Base-by-base conservation (phyloP, 106 monocot species). In the Narthecium ossifragum region DNA sequence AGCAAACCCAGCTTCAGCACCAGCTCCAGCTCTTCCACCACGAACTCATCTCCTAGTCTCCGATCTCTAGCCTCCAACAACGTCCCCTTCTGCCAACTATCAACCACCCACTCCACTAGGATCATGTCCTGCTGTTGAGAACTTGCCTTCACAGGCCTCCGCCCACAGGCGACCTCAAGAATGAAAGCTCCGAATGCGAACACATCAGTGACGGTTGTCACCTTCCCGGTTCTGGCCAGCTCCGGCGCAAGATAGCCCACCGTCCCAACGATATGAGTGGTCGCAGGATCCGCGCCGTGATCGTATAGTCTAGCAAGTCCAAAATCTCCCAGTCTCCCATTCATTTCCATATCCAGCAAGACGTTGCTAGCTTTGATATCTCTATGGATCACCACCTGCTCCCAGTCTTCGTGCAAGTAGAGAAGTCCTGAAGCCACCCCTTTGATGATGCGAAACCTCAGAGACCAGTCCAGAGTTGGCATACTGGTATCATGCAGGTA, bases 351-450 rank as follows among this genome's bases (percentile, higher is more conserved):
- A 13, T 70, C 62, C 3, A 70, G 41, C 31, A 70, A 48, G 9
- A 56, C 56, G 23, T 67, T 67, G 67, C 45, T 48, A 13, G 56
- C 43, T 18, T 57, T 67, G 45, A 57, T 57, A 31, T 57, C 67
- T 6, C 67, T 43, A 57, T 67, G 68, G 15, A 60, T 26, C 0
- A 40, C 26, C 0, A 17, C 27, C 10, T 24, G 40, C 27, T 29
- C 60, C 27, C 24, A 24, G 23, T 7, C 15, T 53, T 53, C 48
- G 20, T 48, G 48, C 48, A 48, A 7, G 22, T 48, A 48, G 1
- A 18, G 7, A 48, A 48, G 48, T 15, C 20, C 48, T 18, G 48
- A 48, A 20, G 48, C 48, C 17, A 48, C 22, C 7, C 48, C 48
- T 48, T 48, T 48, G 17, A 48, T 48, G 48, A 48, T 48, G 7